phyloP scores from a whole-genome alignment of 257 asterid genomes.

The Ballota nigra region DNA sequence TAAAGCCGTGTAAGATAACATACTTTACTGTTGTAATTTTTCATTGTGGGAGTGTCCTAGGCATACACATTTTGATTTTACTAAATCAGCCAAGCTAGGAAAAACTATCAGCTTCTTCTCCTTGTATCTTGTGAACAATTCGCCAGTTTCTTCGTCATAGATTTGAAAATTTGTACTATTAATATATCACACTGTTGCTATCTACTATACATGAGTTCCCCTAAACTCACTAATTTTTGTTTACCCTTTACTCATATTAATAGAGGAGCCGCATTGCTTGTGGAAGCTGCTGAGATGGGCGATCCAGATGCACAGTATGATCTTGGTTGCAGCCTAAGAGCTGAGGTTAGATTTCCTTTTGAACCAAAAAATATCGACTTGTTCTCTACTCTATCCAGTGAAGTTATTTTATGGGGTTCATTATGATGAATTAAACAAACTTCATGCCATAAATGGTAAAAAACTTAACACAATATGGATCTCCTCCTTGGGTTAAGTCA shows the following conservation, averaged over 20 bases:
- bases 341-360: slow-evolving; percentile 59
- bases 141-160: not conserved
- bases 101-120: slow-evolving; percentile 5
- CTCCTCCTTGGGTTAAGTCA: not conserved
- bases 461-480: not conserved
- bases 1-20: slow-evolving; percentile 65
- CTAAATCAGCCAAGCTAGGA: not conserved
- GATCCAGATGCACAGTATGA: slow-evolving; percentile 89
- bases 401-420: not conserved
- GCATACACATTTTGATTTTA: slow-evolving; percentile 9
- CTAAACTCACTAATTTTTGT: slow-evolving; percentile 18
- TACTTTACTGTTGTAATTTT: slow-evolving; percentile 14
- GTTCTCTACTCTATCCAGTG: not conserved
- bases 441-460: not conserved
- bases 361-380: not conserved
- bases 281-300: slow-evolving; percentile 99
- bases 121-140: not conserved
- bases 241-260: slow-evolving; percentile 24
- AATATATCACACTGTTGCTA: no score
- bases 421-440: slow-evolving; percentile 1
- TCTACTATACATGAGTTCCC: no score
- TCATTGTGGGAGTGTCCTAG: slow-evolving; percentile 6
- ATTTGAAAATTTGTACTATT: not conserved
- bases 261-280: slow-evolving; percentile 95
- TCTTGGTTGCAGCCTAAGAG: slow-evolving; percentile 78